Base-by-base conservation (phyloP, 129 eudicot genomes). In the Daucus carota region DNA sequence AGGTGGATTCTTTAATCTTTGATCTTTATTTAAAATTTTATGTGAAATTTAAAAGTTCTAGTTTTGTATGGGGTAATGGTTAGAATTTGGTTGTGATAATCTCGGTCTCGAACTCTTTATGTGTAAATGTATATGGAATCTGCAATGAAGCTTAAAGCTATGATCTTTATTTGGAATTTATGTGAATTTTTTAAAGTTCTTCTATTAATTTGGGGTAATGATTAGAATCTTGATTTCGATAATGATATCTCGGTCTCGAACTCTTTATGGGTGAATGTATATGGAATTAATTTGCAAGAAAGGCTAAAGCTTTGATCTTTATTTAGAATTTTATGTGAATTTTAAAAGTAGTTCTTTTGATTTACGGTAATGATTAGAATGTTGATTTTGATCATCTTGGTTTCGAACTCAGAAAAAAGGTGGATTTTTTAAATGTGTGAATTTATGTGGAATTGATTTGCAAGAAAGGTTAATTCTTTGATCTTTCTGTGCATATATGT, bases 1-100 rank as follows among this genome's bases (percentile, higher is more conserved):
- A 85, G 96, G 98, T 93, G 1, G 0, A 59, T 8, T 59, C 66
- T 59, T 59, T 59, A 59, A 26, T 59, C 66, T 59, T 59, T 59
- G 31, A 59, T 10, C 33, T 28, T 59, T 59, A 9, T 59, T 5
- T 59, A 4, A 5, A 5, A 59, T 2, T 59, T n/a, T 59, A 59
- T 57, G 13, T 24, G 32, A 47, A 36, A 36, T 36, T 36, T 2
- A n/a, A n/a, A n/a, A n/a, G n/a, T n/a, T n/a, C n/a, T n/a, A n/a
- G n/a, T n/a, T n/a, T n/a, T n/a, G n/a, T n/a, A n/a, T n/a, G n/a
- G n/a, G n/a, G n/a, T n/a, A n/a, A n/a, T n/a, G n/a, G n/a, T n/a
- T n/a, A n/a, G n/a, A n/a, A n/a, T n/a, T n/a, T n/a, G n/a, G n/a
- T n/a, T n/a, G n/a, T n/a, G n/a, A n/a, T n/a, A n/a, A n/a, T n/a